Conservation (phyloP, 495 filamentous ascomycete species). For the Aspergillus asperescens region DNA sequence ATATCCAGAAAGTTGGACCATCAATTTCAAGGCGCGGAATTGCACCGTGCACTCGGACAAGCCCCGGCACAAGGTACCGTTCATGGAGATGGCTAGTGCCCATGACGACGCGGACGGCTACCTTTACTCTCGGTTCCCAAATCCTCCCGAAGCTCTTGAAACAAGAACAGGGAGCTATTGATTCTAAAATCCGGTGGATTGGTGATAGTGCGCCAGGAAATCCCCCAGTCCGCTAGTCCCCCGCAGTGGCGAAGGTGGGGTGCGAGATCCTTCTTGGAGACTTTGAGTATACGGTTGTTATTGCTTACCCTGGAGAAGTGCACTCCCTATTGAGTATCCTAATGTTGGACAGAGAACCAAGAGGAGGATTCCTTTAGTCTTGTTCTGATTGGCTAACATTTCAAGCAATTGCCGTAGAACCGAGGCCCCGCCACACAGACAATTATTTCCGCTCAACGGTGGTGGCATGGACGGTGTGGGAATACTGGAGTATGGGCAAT, state of each 20-base stretch:
- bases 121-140: not conserved
- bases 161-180: not conserved
- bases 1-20: not conserved
- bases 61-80: not conserved
- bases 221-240: not conserved
- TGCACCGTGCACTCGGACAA: not conserved
- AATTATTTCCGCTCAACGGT: too few relatives aligned
- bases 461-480: not conserved
- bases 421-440: not conserved
- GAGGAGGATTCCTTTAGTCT: too few relatives aligned
- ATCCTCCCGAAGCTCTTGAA: not conserved
- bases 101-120: not conserved
- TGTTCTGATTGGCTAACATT: not conserved
- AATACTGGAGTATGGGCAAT: not conserved
- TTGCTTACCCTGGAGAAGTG: too few relatives aligned
- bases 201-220: not conserved
- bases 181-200: not conserved
- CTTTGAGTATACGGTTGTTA: not conserved
- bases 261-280: not conserved
- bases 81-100: not conserved
- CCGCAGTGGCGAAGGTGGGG: not conserved
- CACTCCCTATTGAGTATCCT: too few relatives aligned
- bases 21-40: not conserved
- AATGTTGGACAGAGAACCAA: too few relatives aligned
- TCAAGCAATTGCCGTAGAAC: not conserved